phyloP scores from a whole-genome alignment of 345 rosid genomes.

The Salix exigua region DNA sequence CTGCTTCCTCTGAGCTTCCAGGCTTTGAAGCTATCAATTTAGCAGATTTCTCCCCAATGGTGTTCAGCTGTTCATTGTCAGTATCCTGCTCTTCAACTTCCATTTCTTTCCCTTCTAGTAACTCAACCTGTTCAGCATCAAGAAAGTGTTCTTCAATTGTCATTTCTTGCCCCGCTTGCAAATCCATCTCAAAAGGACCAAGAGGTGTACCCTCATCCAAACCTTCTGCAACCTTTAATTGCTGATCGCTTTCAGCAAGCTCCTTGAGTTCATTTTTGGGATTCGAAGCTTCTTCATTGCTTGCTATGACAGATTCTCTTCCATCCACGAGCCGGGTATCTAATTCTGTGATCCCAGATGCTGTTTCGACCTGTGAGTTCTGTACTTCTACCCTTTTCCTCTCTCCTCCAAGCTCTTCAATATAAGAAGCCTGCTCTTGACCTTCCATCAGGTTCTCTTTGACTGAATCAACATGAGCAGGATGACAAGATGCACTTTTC shows the following conservation, averaged over 20 bases:
- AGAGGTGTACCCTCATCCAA: not conserved
- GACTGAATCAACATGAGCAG: conserved; percentile 27
- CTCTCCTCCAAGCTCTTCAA: conserved; percentile 17
- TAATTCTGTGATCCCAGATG: not conserved
- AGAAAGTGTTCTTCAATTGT: conserved; percentile 22
- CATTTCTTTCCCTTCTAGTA: conserved; percentile 33
- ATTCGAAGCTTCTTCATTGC: conserved; percentile 1
- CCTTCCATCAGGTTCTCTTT: conserved; percentile 22
- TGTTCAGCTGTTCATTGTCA: conserved; percentile 24
- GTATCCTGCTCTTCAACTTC: conserved; percentile 38
- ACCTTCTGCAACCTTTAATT: conserved; percentile 1
- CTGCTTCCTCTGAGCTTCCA: conserved; percentile 24
- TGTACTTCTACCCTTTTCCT: not conserved
- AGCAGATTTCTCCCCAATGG: conserved; percentile 20
- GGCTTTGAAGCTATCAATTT: conserved; percentile 8
- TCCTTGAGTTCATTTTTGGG: not conserved
- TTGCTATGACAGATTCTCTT: conserved; percentile 5
- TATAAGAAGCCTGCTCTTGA: conserved; percentile 26
- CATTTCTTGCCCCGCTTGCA: conserved; percentile 15
- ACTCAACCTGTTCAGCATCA: conserved; percentile 27
- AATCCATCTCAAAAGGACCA: conserved; percentile 8
- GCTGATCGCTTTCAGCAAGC: conserved; percentile 8
- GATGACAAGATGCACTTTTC: conserved; percentile 4
- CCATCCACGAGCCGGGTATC: not conserved
- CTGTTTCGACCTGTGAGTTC: conserved; percentile 18